Conservation (phyloP, 2,329 filamentous ascomycete species). For the Aureobasidium sp. region DNA sequence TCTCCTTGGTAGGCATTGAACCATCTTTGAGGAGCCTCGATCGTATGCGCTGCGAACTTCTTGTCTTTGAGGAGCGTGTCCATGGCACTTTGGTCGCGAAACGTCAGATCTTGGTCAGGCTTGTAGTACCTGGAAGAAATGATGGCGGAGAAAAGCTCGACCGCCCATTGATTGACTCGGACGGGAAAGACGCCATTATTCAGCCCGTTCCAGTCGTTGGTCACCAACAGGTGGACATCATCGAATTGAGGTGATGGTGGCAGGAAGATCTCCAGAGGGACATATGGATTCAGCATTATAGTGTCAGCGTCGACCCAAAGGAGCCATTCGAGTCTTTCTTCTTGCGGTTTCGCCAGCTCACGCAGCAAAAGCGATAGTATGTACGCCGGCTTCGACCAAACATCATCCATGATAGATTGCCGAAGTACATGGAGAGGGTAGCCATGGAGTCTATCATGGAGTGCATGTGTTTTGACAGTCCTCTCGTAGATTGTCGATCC, state of each 20-base stretch:
- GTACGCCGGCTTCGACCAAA: slow-evolving; percentile 42
- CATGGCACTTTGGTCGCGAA: slow-evolving; percentile 39
- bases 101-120: slow-evolving; percentile 30
- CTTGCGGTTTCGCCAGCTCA: slow-evolving; percentile 33
- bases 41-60: slow-evolving; percentile 3
- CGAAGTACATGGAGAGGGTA: slow-evolving; percentile 39
- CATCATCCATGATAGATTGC: slow-evolving; percentile 35
- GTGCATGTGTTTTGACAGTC: slow-evolving; percentile 36
- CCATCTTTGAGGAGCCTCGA: slow-evolving; percentile 34
- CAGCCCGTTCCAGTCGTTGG: slow-evolving; percentile 36
- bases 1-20: slow-evolving; percentile 40
- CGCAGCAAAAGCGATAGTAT: slow-evolving; percentile 35
- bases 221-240: slow-evolving; percentile 33
- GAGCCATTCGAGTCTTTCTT: slow-evolving; percentile 37
- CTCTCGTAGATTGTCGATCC: slow-evolving; percentile 34
- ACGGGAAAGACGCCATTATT: slow-evolving; percentile 41
- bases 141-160: slow-evolving; percentile 35
- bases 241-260: slow-evolving; percentile 31
- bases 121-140: slow-evolving; percentile 35
- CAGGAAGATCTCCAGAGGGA: slow-evolving; percentile 36
- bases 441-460: slow-evolving; percentile 35
- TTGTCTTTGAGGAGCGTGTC: slow-evolving; percentile 29
- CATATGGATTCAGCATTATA: slow-evolving; percentile 37
- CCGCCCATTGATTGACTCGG: slow-evolving; percentile 34
- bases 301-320: slow-evolving; percentile 42